Conservation (phyloP, 306 rosid species). For the Prunus salicina region DNA sequence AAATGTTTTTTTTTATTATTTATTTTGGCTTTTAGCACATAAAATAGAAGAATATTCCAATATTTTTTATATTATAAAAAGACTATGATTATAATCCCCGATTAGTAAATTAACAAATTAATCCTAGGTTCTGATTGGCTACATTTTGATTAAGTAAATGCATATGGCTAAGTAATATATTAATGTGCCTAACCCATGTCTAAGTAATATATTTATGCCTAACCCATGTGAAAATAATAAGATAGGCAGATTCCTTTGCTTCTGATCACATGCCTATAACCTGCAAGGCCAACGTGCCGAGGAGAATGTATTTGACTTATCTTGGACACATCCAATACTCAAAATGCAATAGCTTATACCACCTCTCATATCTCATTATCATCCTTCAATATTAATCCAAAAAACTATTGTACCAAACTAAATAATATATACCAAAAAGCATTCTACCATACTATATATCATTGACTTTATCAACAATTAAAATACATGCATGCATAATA, state of each 20-base stretch:
- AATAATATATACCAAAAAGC: neutral
- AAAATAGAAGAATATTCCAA: slow-evolving; percentile 6
- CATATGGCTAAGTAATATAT: neutral
- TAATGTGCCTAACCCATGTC: slow-evolving; percentile 32
- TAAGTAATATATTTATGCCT: neutral
- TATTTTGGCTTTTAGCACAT: slow-evolving; percentile 1
- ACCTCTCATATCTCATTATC: slow-evolving; percentile 8
- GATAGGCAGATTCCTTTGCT: slow-evolving; percentile 25
- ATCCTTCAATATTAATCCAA: neutral
- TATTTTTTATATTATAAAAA: neutral
- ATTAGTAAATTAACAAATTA: neutral
- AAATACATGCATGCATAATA: neutral
- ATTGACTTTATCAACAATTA: neutral
- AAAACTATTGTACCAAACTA: too few relatives aligned
- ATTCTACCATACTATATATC: neutral
- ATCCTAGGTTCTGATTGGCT: neutral
- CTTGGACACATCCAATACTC: neutral
- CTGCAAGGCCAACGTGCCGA: slow-evolving; percentile 17
- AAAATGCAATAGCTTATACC: neutral
- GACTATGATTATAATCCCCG: neutral
- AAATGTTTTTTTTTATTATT: neutral
- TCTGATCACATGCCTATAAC: slow-evolving; percentile 29
- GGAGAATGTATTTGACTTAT: slow-evolving; percentile 15
- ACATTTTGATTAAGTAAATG: neutral
- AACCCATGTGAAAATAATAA: slow-evolving; percentile 35